Percentiles rank a stretch among this genome's conserved stretches.
phyloP scores from a whole-genome alignment of 1,284 basidiomycete species.

The Pascua guehoae region DNA sequence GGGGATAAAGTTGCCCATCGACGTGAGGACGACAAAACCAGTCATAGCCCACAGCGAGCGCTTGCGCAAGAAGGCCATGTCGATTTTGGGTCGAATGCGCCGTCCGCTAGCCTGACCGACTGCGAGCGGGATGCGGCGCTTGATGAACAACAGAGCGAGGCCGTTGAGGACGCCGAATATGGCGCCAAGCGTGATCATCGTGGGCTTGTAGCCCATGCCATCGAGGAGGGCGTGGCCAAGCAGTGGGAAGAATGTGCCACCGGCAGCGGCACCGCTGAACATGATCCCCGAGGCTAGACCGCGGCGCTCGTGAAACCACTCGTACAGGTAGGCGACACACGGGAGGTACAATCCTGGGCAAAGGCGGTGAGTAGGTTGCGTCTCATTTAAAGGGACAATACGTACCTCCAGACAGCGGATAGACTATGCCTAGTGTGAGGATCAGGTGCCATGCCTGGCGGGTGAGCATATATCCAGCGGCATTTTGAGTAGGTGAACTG shows the following conservation, averaged over 20 bases:
- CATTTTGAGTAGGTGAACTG: too few species aligned
- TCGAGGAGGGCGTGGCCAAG: conserved; percentile 36
- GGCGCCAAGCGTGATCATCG: conserved; percentile 39
- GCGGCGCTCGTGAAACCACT: conserved; percentile 39
- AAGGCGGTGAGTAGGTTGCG: background rate
- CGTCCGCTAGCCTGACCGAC: background rate
- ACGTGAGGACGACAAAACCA: conserved; percentile 35
- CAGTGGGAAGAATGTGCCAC: conserved; percentile 45
- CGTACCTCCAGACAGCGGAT: conserved; percentile 38
- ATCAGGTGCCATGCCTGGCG: conserved; percentile 44
- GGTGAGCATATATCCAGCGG: too few species aligned
- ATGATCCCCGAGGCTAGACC: conserved; percentile 34
- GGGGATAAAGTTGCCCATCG: conserved; percentile 45
- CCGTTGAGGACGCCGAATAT: conserved; percentile 30
- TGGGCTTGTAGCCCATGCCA: conserved; percentile 41
- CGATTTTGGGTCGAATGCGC: conserved; percentile 8
- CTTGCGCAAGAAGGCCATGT: conserved; percentile 28
- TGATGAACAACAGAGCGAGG: conserved; percentile 35
- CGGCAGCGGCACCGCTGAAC: conserved; percentile 32
- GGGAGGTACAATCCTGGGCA: conserved; percentile 39
- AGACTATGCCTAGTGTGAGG: conserved; percentile 39
- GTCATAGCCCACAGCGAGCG: conserved; percentile 30
- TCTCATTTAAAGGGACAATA: background rate
- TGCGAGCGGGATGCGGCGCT: conserved; percentile 35
- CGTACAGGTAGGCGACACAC: conserved; percentile 40